Conservation (phyloP, 2,329 filamentous ascomycete species). For the Colletotrichum sp. region DNA sequence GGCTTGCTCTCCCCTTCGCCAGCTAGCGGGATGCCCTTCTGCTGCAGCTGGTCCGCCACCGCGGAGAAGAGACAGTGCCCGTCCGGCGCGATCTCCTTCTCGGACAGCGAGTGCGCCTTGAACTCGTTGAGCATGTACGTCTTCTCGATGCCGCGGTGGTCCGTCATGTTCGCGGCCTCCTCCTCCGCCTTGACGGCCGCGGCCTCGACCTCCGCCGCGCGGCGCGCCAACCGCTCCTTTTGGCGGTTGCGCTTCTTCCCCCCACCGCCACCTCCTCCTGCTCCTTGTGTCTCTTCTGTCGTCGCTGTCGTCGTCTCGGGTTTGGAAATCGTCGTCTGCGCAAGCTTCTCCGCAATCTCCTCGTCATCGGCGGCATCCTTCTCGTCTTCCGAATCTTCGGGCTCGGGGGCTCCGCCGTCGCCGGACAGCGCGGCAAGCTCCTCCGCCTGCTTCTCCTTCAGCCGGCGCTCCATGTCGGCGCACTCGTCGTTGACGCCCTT, state of each 20-base stretch:
- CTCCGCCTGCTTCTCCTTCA: constrained; percentile 69
- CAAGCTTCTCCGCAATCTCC: constrained; percentile 26
- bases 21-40: constrained; percentile 50
- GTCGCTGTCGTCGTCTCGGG: not conserved
- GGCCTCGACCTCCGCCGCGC: constrained; percentile 83
- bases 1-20: not conserved
- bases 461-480: constrained; percentile 68
- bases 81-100: constrained; percentile 85
- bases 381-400: constrained; percentile 18
- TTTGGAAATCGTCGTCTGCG: not conserved
- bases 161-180: constrained; percentile 77
- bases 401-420: constrained; percentile 3
- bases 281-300: not conserved
- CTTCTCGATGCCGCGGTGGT: constrained; percentile 74
- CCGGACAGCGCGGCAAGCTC: constrained; percentile 57
- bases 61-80: constrained; percentile 96
- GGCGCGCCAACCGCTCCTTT: constrained; percentile 87
- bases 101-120: constrained; percentile 64
- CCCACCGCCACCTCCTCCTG: constrained; percentile 21
- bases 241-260: constrained; percentile 85
- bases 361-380: constrained; percentile 24
- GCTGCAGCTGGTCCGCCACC: constrained; percentile 80
- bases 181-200: constrained; percentile 69
- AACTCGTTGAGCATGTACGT: constrained; percentile 74
- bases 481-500: constrained; percentile 81